A percentile compares a stretch with the other conserved stretches of the same genome.
Evolutionary conservation across 2,329 filamentous ascomycete species (phyloP).

Genomic region (Hypocrella siamensis): DNA sequence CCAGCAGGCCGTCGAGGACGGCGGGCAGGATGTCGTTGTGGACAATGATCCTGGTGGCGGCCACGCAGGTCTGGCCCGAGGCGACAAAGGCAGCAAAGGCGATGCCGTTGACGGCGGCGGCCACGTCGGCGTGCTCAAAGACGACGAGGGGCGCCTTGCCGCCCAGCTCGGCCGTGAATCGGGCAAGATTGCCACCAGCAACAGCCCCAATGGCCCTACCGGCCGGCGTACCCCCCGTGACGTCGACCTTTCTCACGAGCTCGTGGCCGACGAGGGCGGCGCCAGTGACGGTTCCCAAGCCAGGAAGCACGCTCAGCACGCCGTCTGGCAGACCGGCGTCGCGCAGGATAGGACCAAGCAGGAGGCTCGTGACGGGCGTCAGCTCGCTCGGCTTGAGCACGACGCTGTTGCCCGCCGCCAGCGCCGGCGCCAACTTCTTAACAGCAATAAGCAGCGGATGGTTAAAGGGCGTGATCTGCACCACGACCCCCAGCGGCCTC

Average conservation of each 20-base stretch:
- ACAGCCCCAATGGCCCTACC: constrained; percentile 52
- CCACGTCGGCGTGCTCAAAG: constrained; percentile 48
- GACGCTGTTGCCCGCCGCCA: constrained; percentile 43
- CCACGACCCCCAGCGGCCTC: constrained; percentile 41
- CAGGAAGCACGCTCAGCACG: constrained; percentile 47
- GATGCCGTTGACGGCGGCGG: constrained; percentile 53
- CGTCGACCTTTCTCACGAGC: constrained; percentile 49
- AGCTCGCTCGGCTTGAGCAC: constrained; percentile 48
- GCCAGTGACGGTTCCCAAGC: constrained; percentile 35
- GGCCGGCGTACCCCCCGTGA: constrained; percentile 60
- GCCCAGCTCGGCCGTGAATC: constrained; percentile 56
- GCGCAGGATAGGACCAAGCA: constrained; percentile 42
- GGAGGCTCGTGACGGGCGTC: constrained; percentile 44
- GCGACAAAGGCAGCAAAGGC: constrained; percentile 42
- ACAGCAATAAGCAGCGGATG: constrained; percentile 41
- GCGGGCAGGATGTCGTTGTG: constrained; percentile 49
- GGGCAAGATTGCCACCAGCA: constrained; percentile 49
- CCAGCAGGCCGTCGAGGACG: constrained; percentile 47
- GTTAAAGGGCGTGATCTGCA: constrained; percentile 42
- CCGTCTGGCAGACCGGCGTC: constrained; percentile 56
- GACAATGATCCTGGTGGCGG: constrained; percentile 61
- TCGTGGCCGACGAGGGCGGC: constrained; percentile 35
- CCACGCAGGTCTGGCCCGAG: constrained; percentile 45
- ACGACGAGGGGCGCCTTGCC: constrained; percentile 57
- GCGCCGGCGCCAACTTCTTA: constrained; percentile 44